Evolutionary conservation across 2,329 filamentous ascomycete species (phyloP).

Genomic region (Trichoderma sp.): DNA sequence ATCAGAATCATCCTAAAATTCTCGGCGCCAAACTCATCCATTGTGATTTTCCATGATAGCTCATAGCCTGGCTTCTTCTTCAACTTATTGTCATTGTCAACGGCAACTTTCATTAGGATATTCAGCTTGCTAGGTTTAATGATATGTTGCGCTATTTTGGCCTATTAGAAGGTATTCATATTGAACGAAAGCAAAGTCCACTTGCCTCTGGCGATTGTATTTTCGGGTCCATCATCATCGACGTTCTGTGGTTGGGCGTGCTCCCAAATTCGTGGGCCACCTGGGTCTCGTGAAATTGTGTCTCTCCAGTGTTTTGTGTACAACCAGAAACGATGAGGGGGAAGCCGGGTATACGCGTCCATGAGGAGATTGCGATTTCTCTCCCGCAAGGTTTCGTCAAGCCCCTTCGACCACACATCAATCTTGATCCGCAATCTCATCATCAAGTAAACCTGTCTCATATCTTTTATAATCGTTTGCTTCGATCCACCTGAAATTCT

Average conservation of each 20-base stretch:
- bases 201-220: not conserved
- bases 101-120: not conserved
- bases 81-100: not conserved
- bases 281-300: not conserved
- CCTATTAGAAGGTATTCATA: not conserved
- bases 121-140: not conserved
- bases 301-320: not conserved
- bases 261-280: not conserved
- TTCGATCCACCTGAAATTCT: not conserved
- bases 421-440: not conserved
- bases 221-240: not conserved
- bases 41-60: not conserved
- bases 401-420: not conserved
- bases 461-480: not conserved
- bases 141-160: not conserved
- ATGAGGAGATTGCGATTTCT: not conserved
- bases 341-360: not conserved
- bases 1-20: not conserved
- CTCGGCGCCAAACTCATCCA: not conserved
- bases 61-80: not conserved
- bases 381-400: not conserved
- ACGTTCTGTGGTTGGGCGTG: not conserved
- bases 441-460: not conserved
- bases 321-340: not conserved
- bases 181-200: not conserved